Evolutionary conservation across 129 eudicot genomes (phyloP).

Genomic region (Apium graveolens): DNA sequence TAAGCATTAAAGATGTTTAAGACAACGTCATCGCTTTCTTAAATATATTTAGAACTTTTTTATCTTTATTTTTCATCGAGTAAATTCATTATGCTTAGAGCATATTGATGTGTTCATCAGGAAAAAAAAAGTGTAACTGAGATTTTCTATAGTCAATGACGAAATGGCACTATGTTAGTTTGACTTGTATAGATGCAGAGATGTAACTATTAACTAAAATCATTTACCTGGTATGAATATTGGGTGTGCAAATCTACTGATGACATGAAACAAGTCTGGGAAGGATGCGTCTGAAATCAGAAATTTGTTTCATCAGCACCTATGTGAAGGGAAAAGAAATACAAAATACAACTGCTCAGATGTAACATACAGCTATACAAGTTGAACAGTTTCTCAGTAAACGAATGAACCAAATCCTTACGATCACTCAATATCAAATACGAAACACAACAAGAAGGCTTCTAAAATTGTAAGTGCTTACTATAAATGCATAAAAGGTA

Average conservation of each 20-base stretch:
- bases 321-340: background rate
- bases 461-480: background rate
- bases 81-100: background rate
- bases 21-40: background rate
- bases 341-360: background rate
- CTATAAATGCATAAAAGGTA: background rate
- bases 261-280: conserved; percentile 82
- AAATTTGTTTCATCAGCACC: conserved; percentile 16
- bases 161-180: background rate
- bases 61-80: background rate
- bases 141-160: background rate
- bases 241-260: conserved; percentile 76
- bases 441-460: background rate
- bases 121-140: background rate
- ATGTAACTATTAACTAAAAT: background rate
- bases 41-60: background rate
- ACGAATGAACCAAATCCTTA: background rate
- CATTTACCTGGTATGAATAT: conserved; percentile 63
- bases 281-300: conserved; percentile 66
- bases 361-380: background rate
- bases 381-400: background rate
- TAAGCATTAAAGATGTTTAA: background rate
- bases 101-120: background rate
- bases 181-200: background rate
- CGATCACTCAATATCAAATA: conserved; percentile 1